A percentile compares a stretch with the other conserved stretches of the same genome.
Conservation (phyloP, 768 basidiomycete genomes). For the Rhodosporidiobolus sp. region DNA sequence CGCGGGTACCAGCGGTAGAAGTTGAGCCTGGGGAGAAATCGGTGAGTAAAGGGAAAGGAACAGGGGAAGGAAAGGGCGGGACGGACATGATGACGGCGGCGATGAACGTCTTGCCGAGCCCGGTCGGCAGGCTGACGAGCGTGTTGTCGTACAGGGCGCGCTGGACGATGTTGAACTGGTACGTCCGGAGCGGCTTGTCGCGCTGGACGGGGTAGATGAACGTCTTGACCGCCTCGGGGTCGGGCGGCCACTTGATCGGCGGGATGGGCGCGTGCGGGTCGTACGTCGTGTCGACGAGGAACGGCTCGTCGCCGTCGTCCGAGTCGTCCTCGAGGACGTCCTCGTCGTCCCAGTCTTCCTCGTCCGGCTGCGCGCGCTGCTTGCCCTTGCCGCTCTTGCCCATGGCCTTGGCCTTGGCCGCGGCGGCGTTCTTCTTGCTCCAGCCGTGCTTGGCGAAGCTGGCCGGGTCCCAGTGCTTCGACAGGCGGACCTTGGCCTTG, state of each 20-base stretch:
- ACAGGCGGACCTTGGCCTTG: conserved; percentile 59
- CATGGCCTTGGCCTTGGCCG: conserved; percentile 58
- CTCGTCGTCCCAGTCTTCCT: conserved; percentile 52
- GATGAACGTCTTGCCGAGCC: conserved; percentile 95
- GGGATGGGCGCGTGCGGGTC: conserved; percentile 83
- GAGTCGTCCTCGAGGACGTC: conserved; percentile 57
- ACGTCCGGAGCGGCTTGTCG: conserved; percentile 81
- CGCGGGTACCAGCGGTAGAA: conserved; percentile 84
- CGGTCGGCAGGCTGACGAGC: conserved; percentile 89
- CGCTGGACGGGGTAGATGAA: conserved; percentile 77
- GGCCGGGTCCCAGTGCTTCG: conserved; percentile 87
- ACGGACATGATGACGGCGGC: conserved; percentile 83
- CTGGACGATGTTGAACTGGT: conserved; percentile 89
- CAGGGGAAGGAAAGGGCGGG: conserved; percentile 9
- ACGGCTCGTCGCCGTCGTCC: conserved; percentile 49
- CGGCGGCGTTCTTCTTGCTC: conserved; percentile 51
- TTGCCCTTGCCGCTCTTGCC: conserved; percentile 51
- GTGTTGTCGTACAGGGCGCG: conserved; percentile 86
- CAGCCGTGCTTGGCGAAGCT: conserved; percentile 69
- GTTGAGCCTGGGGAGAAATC: conserved; percentile 45
- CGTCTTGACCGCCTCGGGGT: conserved; percentile 72
- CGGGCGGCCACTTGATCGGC: conserved; percentile 71
- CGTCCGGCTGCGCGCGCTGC: conserved; percentile 42
- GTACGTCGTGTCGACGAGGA: conserved; percentile 47
- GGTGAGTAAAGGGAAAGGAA: conserved; percentile 60